Evolutionary conservation across 495 filamentous ascomycete genomes (phyloP).

Genomic region (Penicillium waksmanii): DNA sequence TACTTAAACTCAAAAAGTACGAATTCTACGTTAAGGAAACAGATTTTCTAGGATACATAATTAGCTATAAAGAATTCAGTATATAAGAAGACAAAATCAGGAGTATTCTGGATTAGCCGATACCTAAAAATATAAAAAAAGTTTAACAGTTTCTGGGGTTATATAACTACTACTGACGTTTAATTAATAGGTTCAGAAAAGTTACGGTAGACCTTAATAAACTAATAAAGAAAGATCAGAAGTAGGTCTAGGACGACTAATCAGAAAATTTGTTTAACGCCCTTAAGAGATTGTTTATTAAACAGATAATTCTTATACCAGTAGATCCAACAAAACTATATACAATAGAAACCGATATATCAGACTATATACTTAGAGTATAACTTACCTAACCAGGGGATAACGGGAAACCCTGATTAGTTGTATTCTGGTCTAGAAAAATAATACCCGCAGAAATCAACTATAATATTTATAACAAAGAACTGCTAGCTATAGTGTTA

Average conservation of each 20-base stretch:
- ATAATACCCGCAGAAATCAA: constrained; percentile 30
- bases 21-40: constrained; percentile 14
- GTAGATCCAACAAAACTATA: constrained; percentile 13
- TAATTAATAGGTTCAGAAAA: constrained; percentile 17
- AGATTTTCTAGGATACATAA: constrained; percentile 15
- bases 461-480: constrained; percentile 39
- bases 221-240: constrained; percentile 13
- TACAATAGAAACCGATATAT: constrained; percentile 22
- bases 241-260: constrained; percentile 12
- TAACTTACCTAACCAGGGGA: constrained; percentile 10
- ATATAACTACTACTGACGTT: constrained; percentile 20
- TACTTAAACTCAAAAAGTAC: background rate
- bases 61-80: constrained; percentile 10
- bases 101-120: constrained; percentile 10
- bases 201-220: background rate
- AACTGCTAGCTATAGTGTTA: constrained; percentile 31
- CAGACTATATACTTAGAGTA: constrained; percentile 7
- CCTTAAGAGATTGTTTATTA: constrained; percentile 11
- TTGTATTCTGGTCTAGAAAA: constrained; percentile 31
- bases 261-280: constrained; percentile 14
- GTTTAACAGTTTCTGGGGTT: constrained; percentile 17
- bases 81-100: constrained; percentile 18
- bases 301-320: constrained; percentile 2
- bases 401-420: constrained; percentile 7
- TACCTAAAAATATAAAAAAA: constrained; percentile 11